Evolutionary conservation across 495 filamentous ascomycete genomes (phyloP).

Genomic region (Neurospora intermedia): DNA sequence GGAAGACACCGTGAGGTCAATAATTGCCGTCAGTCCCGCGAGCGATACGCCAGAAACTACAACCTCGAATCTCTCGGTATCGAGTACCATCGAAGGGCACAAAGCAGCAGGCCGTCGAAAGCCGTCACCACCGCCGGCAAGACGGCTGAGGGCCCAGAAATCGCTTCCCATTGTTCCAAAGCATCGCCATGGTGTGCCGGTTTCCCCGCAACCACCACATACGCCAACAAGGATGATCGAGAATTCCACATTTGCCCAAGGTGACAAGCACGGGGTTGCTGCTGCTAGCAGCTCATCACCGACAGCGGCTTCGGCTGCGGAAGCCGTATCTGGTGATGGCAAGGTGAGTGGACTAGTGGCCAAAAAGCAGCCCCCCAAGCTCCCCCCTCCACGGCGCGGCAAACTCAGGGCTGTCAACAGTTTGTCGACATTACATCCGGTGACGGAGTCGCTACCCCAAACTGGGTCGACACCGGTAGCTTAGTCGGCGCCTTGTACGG

Average conservation of each 20-base stretch:
- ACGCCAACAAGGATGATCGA: constrained; percentile 9
- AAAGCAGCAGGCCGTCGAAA: constrained; percentile 3
- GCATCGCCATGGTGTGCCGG: constrained; percentile 36
- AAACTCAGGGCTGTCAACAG: constrained; percentile 1
- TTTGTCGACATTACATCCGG: not conserved
- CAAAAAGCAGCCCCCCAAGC: constrained; percentile 45
- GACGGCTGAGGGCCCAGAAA: constrained; percentile 27
- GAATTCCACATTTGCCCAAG: not conserved
- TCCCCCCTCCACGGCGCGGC: constrained; percentile 39
- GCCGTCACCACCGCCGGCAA: constrained; percentile 10
- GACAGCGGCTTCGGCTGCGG: not conserved
- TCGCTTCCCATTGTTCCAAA: constrained; percentile 36
- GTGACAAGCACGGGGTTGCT: not conserved
- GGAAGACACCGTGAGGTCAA: not conserved
- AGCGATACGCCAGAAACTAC: not conserved
- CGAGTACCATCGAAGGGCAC: not conserved
- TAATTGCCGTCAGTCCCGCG: not conserved
- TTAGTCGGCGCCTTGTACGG: not conserved
- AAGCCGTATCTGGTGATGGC: not conserved
- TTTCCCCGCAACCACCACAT: constrained; percentile 12
- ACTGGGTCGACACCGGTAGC: constrained; percentile 3
- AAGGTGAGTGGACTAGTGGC: constrained; percentile 18
- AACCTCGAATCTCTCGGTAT: not conserved
- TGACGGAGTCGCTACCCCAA: constrained; percentile 4
- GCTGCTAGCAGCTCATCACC: not conserved